Evolutionary conservation across 345 rosid genomes (phyloP), one percentile per base, ranked within the genome.

Genomic region (Litchi chinensis): DNA sequence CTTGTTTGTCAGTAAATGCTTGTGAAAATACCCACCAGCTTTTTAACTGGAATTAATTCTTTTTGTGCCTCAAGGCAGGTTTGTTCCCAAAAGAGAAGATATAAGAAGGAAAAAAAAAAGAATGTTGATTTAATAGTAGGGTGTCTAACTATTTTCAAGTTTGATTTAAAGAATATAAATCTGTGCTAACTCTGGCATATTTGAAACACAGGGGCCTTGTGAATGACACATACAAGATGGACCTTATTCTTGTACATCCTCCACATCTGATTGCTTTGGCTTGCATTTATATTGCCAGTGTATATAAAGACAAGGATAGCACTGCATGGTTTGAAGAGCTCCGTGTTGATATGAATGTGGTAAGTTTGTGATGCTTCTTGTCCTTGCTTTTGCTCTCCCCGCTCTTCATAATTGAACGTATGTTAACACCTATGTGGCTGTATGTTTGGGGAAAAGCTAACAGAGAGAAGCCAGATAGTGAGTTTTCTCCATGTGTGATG

Each of bases 301-400:
- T 89, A 44, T 79, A 83, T 81, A 90, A 87, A 79, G 99, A 94
- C 21, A 93, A 84, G 85, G 98, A 94, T 81, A 87, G 80, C 74
- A 90, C 89, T 19, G 84, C 97, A n/a, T 96, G 99, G 99, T 94
- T 96, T 72, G 99, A 96, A 86, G 99, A 96, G 86, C 98, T 96
- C 43, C 91, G 88, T 0, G 97, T 91, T n/a, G 99, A 94, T 85
- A 92, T 96, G 98, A 96, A 91, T 85, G 91, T 90, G 81, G 99
- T 96, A 85, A 89, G 94, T 81, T 68, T 13, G 43, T 67, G 40
- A 48, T 62, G 48, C 80, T 48, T 44, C 48, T 62, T 57, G 22
- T 18, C 26, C 10, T 70, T 64, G 41, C 22, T 28, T 40, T 68
- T 76, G 32, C 22, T 22, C 32, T 1, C 13, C 1, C n/a, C 22